phyloP scores from a whole-genome alignment of 495 filamentous ascomycete genomes.

The Hypoxylon perforatum region DNA sequence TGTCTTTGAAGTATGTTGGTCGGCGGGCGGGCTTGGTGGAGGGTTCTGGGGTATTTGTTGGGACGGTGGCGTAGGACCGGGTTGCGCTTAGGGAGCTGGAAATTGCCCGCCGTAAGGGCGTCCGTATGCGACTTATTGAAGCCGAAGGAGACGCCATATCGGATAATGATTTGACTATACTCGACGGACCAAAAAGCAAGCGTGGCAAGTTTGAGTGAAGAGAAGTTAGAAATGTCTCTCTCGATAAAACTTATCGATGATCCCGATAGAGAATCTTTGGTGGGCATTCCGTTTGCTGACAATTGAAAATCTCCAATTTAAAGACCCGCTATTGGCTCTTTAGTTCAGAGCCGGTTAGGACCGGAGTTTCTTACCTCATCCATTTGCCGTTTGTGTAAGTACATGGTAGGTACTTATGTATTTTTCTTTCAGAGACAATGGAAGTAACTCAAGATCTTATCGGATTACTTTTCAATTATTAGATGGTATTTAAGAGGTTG shows the following conservation, averaged over 20 bases:
- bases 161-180: not conserved
- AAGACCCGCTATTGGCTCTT: constrained; percentile 29
- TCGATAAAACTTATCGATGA: constrained; percentile 13
- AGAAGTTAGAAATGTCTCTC: constrained; percentile 2
- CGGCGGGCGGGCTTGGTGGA: constrained; percentile 46
- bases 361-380: constrained; percentile 9
- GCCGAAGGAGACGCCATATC: constrained; percentile 40
- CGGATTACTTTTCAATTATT: too few relatives aligned
- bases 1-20: constrained; percentile 84
- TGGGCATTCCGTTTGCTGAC: constrained; percentile 24
- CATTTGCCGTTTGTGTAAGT: too few relatives aligned
- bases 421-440: too few relatives aligned
- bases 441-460: too few relatives aligned
- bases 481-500: too few relatives aligned
- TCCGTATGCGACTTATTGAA: constrained; percentile 33
- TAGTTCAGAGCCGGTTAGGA: constrained; percentile 21
- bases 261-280: constrained; percentile 15
- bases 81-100: constrained; percentile 19
- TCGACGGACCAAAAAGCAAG: not conserved
- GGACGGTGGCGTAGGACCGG: constrained; percentile 47
- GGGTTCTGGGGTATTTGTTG: constrained; percentile 31
- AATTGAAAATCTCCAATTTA: constrained; percentile 33
- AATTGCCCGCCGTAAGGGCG: constrained; percentile 41
- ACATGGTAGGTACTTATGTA: too few relatives aligned
- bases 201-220: not conserved